Evolutionary conservation across 495 filamentous ascomycete genomes (phyloP), one percentile per base, ranked within the genome.

Genomic region (Coniosporium apollinis): DNA sequence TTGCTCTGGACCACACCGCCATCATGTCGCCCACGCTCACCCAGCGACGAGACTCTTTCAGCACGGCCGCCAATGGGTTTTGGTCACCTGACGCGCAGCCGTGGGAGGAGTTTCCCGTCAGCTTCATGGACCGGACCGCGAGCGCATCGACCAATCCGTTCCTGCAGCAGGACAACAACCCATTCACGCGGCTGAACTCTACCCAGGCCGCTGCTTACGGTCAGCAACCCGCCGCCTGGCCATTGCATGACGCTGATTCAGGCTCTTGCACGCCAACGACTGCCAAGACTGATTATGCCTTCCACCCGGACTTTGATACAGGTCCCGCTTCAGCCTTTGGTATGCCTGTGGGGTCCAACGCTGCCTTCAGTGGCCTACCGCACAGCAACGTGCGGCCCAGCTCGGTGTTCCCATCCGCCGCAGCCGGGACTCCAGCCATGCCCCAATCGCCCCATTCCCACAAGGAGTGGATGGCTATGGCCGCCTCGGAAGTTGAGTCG

Each of bases 381-480:
- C 25, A 43, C 28, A 47, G 41, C 20, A 38, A 21, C 36, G 42
- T 57, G 31, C 26, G 45, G 10, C 42, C 49, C 18, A 44, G 46
- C 41, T 40, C 47, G 10, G 42, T 51, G 6, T 50, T 53, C 41
- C 47, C 43, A 20, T 33, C 45, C 5, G 45, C 46, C 34, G 62
- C 33, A 56, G 57, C 40, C 18, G 65, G 66, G 28, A 66, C 46
- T 22, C 24, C 24, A 9, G n/a, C n/a, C n/a, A n/a, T n/a, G n/a
- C 53, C 66, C 30, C 64, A 70, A 58, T 76, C 72, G 25, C 72
- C 73, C 32, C 70, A 74, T 52, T 68, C 62, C 36, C 66, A 61
- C 55, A 63, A 72, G 42, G 71, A 71, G 36, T 78, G 72, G 72
- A 71, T 74, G 54, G 45, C 44, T 14, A 33, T 59, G 38, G 47